These are phyloP conservation scores for Vanderwaltozyma verrucispora DNA, from an alignment of 805 yeast species.

Conservation along the genomic window DNA sequence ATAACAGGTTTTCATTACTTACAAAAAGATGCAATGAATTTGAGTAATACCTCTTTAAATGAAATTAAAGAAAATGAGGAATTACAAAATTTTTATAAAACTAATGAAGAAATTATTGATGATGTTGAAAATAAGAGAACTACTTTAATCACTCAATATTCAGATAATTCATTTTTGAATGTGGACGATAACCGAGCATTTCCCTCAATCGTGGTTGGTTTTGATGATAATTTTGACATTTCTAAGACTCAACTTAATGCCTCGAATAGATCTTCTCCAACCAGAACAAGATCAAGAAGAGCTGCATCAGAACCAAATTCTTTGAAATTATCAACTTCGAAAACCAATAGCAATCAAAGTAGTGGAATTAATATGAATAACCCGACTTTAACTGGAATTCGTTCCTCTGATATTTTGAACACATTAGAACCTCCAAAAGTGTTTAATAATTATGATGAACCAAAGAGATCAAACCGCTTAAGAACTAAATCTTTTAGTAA, in stretches of 20 bases:
- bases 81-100: constrained; percentile 6
- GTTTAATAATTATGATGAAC: constrained; percentile 7
- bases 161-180: constrained; percentile 1
- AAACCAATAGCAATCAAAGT: too few species aligned
- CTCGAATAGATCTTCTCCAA: not conserved
- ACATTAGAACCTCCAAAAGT: constrained; percentile 1
- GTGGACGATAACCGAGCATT: constrained; percentile 9
- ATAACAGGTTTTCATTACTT: constrained; percentile 5
- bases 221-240: constrained; percentile 3
- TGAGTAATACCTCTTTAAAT: constrained; percentile 24
- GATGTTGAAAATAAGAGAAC: not conserved
- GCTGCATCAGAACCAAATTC: constrained; percentile 82
- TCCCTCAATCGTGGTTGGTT: constrained; percentile 19
- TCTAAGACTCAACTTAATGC: not conserved
- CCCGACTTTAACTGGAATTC: too few species aligned
- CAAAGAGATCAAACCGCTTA: constrained; percentile 26
- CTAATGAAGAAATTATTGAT: not conserved
- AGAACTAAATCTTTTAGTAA: constrained; percentile 50
- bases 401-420: not conserved
- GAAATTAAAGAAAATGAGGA: constrained; percentile 29
- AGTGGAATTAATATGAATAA: too few species aligned
- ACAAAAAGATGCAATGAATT: constrained; percentile 9
- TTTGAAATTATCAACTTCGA: constrained; percentile 28
- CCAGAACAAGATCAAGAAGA: constrained; percentile 40
- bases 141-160: not conserved